Evolutionary conservation across 169 alveolate genomes (phyloP), one percentile per base, ranked within the genome.

Genomic region (Plasmodium adleri): DNA sequence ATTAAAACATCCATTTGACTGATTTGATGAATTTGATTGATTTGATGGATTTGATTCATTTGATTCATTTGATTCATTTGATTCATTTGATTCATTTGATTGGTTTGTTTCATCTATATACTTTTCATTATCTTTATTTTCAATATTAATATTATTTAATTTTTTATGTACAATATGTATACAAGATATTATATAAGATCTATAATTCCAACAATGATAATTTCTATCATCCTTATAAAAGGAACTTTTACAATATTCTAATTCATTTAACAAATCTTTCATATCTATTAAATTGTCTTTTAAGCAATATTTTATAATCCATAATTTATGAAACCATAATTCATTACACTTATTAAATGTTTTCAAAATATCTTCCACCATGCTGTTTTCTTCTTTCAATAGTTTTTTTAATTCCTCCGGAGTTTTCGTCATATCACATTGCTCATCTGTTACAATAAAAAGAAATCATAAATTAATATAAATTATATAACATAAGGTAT

Each of bases 241-340:
- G 22, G 56, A 54, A 10, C 8, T 26, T 49, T 80, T 80, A 50
- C 90, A 80, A 39, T 26, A 80, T 68, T 80, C 83, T 80, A 80
- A 58, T 68, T 80, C 90, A 4, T 80, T 68, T 49, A 80, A 32
- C 32, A 80, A 26, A 68, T 80, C 72, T 20, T 24, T 5, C 39
- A 67, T n/a, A 28, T 58, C 50, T 60, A 56, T 67, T 49, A 80
- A 15, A 80, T 80, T 62, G 24, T 80, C 70, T 56, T 80, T 80
- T 43, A 80, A 52, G 28, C 83, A 28, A 26, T 56, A 59, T 58
- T 80, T 80, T 17, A 80, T 56, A 54, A 80, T 15, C 90, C 90
- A 80, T 32, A 80, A 26, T 80, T 80, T 80, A 72, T 80, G 90
- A 47, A 80, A 80, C 90, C 90, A 80, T 43, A 80, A 68, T 52